Evolutionary conservation across 345 rosid species (phyloP).

Genomic region (Eucalyptus curtisii): DNA sequence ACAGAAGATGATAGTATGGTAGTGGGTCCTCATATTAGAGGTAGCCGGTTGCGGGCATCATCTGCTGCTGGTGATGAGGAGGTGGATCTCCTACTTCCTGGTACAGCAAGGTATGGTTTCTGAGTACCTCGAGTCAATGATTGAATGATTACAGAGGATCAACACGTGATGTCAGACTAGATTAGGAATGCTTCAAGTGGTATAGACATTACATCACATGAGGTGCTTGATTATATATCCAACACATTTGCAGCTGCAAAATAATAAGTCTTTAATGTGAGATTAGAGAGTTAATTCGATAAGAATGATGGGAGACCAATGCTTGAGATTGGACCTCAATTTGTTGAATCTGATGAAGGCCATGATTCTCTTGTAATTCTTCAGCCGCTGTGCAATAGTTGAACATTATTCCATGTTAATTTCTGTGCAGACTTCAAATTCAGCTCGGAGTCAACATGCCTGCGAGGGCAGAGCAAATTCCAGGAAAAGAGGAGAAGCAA

Average conservation of each 20-base stretch:
- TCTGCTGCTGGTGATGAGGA: conserved; percentile 81
- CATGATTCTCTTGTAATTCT: not conserved
- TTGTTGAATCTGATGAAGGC: not conserved
- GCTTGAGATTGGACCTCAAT: not conserved
- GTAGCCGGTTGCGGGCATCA: conserved; percentile 79
- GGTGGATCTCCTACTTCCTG: conserved; percentile 98
- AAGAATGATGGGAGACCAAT: not conserved
- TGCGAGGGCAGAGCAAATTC: conserved; percentile 75
- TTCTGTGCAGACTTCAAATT: conserved; percentile 59
- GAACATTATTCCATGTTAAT: not conserved
- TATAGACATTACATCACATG: not conserved
- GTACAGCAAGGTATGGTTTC: conserved; percentile 78
- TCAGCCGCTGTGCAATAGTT: not conserved
- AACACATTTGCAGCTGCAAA: not conserved
- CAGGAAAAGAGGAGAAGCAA: conserved; percentile 66
- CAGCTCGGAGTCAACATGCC: conserved; percentile 99
- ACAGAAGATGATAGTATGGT: conserved; percentile 51
- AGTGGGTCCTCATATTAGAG: conserved; percentile 85
- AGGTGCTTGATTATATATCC: not conserved
- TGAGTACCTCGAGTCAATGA: not conserved
- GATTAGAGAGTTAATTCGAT: not conserved
- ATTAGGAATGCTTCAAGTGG: not conserved
- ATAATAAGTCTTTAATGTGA: not conserved
- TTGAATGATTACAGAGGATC: not conserved
- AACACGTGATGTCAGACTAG: not conserved